A percentile compares a stretch with the other conserved stretches of the same genome.
Conservation (phyloP, 345 rosid species). For the Litchi chinensis region DNA sequence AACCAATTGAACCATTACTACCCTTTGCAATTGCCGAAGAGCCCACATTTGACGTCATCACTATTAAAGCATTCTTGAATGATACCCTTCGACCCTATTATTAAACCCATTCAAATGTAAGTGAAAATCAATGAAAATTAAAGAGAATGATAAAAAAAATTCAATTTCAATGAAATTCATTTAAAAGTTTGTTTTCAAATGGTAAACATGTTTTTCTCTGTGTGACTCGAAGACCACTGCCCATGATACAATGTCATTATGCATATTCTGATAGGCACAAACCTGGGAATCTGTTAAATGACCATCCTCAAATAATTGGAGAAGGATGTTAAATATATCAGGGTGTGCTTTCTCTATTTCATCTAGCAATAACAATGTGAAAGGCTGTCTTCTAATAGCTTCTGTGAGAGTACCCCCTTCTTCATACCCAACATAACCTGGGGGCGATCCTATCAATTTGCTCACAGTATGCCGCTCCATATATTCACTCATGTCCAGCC, state of each 20-base stretch:
- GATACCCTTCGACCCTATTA: constrained; percentile 95
- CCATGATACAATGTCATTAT: background rate
- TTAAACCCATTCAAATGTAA: constrained; percentile 12
- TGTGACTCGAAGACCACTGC: background rate
- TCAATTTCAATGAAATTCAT: too few relatives aligned
- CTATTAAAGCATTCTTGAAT: constrained; percentile 86
- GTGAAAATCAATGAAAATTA: background rate
- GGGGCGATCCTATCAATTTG: constrained; percentile 94
- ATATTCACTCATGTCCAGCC: constrained; percentile 99
- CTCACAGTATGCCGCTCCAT: constrained; percentile 99
- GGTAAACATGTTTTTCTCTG: background rate
- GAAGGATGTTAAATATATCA: constrained; percentile 92
- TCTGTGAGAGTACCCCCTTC: constrained; percentile 95
- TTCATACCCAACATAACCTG: constrained; percentile 91
- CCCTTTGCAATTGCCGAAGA: constrained; percentile 91
- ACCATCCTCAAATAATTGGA: constrained; percentile 97
- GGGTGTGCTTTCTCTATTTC: constrained; percentile 97
- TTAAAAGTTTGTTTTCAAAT: background rate
- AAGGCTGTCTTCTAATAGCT: constrained; percentile 93
- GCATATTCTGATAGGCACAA: constrained; percentile 12
- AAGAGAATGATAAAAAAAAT: too few relatives aligned
- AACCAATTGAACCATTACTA: constrained; percentile 69
- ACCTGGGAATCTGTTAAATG: constrained; percentile 99
- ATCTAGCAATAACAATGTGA: constrained; percentile 82
- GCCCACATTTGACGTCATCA: constrained; percentile 96